phyloP scores from a whole-genome alignment of 2,329 filamentous ascomycete genomes.

The Aureobasidium sp. region DNA sequence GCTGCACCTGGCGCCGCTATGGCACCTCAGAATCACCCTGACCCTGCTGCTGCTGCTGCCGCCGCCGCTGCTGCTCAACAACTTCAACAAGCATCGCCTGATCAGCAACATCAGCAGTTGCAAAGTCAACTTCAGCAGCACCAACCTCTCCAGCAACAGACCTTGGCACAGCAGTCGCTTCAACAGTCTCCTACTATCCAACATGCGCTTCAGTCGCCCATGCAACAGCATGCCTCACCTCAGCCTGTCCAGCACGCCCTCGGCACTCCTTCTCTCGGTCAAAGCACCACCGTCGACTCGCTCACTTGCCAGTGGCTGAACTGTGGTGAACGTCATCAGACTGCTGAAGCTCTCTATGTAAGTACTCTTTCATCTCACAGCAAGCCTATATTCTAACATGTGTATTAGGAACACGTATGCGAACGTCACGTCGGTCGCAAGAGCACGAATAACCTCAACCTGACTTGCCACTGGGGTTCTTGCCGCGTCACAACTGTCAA shows the following conservation, averaged over 20 bases:
- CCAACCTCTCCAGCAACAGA: constrained; percentile 5
- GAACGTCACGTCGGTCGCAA: constrained; percentile 98
- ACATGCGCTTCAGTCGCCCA: constrained; percentile 10
- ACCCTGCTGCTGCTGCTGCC: constrained; percentile 5
- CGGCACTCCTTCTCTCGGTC: constrained; percentile 21
- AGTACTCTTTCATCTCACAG: constrained; percentile 22
- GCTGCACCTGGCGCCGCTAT: neutral
- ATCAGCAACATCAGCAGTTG: constrained; percentile 11
- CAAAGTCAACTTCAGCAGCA: constrained; percentile 1
- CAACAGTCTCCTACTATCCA: constrained; percentile 13
- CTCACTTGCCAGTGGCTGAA: constrained; percentile 55
- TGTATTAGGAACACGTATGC: constrained; percentile 81
- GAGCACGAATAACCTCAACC: constrained; percentile 95
- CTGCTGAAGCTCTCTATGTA: constrained; percentile 57
- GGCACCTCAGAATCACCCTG: constrained; percentile 4
- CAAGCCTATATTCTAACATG: constrained; percentile 16
- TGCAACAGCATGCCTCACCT: constrained; percentile 16
- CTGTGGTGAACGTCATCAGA: constrained; percentile 53
- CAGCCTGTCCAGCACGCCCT: constrained; percentile 15
- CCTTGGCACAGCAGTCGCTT: neutral
- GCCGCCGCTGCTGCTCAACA: constrained; percentile 13
- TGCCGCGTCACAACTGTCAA: constrained; percentile 97
- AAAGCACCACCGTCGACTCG: constrained; percentile 35
- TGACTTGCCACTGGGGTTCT: constrained; percentile 95
- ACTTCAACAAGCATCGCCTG: constrained; percentile 7